Percentiles rank a stretch among this genome's conserved stretches.
Evolutionary conservation across 1,139 yeast species (phyloP).

Genomic region (Candida frijolesensis): DNA sequence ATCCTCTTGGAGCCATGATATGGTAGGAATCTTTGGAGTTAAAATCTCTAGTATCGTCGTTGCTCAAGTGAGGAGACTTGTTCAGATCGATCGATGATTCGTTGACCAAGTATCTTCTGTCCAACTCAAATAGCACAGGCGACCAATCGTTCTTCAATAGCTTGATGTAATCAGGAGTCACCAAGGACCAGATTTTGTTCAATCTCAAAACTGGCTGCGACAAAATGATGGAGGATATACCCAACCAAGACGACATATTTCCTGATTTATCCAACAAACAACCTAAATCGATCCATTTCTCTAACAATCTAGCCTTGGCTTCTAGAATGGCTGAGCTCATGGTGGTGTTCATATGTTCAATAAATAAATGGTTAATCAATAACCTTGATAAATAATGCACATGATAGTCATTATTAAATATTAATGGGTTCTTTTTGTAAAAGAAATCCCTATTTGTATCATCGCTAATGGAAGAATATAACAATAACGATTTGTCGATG

Average conservation of each 20-base stretch:
- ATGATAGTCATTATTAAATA: constrained; percentile 68
- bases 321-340: constrained; percentile 29
- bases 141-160: constrained; percentile 86
- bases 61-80: constrained; percentile 17
- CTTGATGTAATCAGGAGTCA: constrained; percentile 61
- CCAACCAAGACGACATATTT: constrained; percentile 95
- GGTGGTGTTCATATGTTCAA: constrained; percentile 31
- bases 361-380: constrained; percentile 69
- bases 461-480: constrained; percentile 29
- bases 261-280: constrained; percentile 77
- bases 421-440: constrained; percentile 48
- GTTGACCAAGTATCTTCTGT: constrained; percentile 64
- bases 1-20: constrained; percentile 86
- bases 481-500: constrained; percentile 44
- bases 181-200: constrained; percentile 73
- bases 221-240: constrained; percentile 81
- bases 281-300: constrained; percentile 88
- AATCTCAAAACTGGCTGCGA: constrained; percentile 82
- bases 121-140: constrained; percentile 88
- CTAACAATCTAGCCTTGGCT: constrained; percentile 65
- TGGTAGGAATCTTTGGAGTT: constrained; percentile 55
- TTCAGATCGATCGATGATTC: constrained; percentile 20
- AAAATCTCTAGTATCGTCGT: constrained; percentile 10
- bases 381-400: constrained; percentile 78
- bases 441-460: constrained; percentile 28